Conservation (phyloP, 2,329 filamentous ascomycete genomes). For the Fusarium equiseti region DNA sequence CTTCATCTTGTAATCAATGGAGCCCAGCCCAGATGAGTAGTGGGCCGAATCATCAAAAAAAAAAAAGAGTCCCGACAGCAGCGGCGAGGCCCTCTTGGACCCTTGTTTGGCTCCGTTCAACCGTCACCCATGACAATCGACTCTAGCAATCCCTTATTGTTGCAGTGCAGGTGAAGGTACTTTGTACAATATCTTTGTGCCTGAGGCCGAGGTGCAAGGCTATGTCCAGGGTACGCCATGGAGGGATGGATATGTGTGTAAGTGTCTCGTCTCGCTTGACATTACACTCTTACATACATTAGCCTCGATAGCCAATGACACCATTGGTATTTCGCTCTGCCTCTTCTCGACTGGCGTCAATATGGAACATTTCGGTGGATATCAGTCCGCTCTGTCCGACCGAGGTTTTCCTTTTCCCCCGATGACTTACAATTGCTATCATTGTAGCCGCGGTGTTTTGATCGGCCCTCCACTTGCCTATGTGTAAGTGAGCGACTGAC, state of each 20-base stretch:
- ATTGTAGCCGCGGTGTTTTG: constrained; percentile 5
- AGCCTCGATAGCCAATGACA: constrained; percentile 28
- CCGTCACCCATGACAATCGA: constrained; percentile 47
- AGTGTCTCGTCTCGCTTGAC: constrained; percentile 20
- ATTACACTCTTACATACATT: constrained; percentile 14
- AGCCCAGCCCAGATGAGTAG: constrained; percentile 38
- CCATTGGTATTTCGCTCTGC: constrained; percentile 8
- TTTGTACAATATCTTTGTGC: constrained; percentile 6
- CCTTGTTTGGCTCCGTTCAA: constrained; percentile 29
- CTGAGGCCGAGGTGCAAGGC: constrained; percentile 25
- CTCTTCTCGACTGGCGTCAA: not conserved
- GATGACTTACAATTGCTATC: constrained; percentile 11
- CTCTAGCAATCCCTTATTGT: not conserved
- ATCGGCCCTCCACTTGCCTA: constrained; percentile 22
- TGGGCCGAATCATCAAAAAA: constrained; percentile 43
- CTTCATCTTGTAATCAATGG: constrained; percentile 36
- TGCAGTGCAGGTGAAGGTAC: not conserved
- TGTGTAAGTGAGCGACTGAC: constrained; percentile 19
- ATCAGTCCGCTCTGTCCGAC: constrained; percentile 28
- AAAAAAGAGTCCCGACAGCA: constrained; percentile 18
- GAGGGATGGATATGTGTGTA: constrained; percentile 26
- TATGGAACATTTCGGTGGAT: constrained; percentile 9
- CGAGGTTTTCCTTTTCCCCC: constrained; percentile 12
- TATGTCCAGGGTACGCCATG: not conserved
- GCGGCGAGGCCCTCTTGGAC: constrained; percentile 29